Conservation (phyloP, 768 basidiomycete species). For the Russula sp. region DNA sequence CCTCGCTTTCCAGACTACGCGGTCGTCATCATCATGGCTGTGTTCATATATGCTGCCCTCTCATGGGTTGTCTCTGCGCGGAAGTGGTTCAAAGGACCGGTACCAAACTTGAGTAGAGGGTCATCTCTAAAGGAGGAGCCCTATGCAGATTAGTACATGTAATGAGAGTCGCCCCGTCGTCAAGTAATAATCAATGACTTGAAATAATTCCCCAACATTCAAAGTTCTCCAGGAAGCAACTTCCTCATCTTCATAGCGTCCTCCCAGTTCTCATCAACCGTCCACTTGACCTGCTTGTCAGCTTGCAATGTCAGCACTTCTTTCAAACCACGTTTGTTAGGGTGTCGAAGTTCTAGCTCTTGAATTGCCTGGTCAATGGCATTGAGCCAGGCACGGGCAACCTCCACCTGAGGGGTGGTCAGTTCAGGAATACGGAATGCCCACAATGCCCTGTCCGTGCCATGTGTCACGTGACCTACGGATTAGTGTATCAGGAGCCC, state of each 20-base stretch:
- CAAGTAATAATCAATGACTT: neutral
- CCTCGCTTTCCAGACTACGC: slow-evolving; percentile 48
- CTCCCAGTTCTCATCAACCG: slow-evolving; percentile 49
- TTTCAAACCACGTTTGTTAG: slow-evolving; percentile 24
- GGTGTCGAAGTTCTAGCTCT: slow-evolving; percentile 35
- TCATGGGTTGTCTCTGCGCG: slow-evolving; percentile 64
- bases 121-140: slow-evolving; percentile 9
- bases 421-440: slow-evolving; percentile 50
- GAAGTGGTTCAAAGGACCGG: slow-evolving; percentile 67
- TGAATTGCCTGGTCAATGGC: slow-evolving; percentile 42
- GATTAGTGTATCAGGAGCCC: neutral
- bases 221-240: slow-evolving; percentile 31
- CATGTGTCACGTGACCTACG: slow-evolving; percentile 67
- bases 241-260: slow-evolving; percentile 37
- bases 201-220: neutral
- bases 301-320: slow-evolving; percentile 45
- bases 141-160: neutral
- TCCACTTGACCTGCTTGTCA: slow-evolving; percentile 51
- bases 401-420: slow-evolving; percentile 37
- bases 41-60: slow-evolving; percentile 56
- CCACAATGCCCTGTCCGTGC: slow-evolving; percentile 58
- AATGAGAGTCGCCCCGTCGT: neutral
- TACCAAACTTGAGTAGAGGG: slow-evolving; percentile 35
- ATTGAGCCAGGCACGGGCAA: slow-evolving; percentile 54
- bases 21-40: slow-evolving; percentile 56